Evolutionary conservation across 108 stramenopile species (phyloP), one percentile per base, ranked within the genome.

Genomic region (Cyclotella choctawhatcheeana): DNA sequence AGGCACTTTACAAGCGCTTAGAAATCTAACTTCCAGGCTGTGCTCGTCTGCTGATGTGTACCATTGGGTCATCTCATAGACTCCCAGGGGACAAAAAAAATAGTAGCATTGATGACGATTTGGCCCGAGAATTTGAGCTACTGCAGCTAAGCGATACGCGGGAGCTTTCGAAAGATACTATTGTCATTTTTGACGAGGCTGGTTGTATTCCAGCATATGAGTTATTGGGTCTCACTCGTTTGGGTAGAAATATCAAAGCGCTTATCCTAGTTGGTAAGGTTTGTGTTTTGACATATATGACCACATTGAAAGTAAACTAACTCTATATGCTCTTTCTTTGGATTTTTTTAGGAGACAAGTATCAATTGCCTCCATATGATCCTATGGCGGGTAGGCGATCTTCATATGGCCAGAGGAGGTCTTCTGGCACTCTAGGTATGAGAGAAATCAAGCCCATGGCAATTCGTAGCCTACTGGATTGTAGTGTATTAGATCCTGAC

Each of bases 141-240:
- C 27, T 76, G 25, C 14, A 22, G 0, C 59, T 76, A 25, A 32
- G 16, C 17, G 32, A 18, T 22, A 63, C 44, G 20, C 2, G 0
- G 7, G n/a, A 29, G 0, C 51, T 29, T 29, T 22, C 61, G 7
- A 80, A 54, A 31, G 79, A 80, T 29, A 81, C 83, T 31, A 73
- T 84, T 73, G 71, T 76, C 6, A 81, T 84, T 29, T 81, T 84
- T 68, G 83, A 84, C 53, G 83, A 84, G 50, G 62, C 80, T 37
- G 83, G 83, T 18, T 84, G 83, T 37, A 84, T 84, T 50, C 83
- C 83, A 32, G 70, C 79, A n/a, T 84, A 77, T 65, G 83, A 84
- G 44, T 50, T 84, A 24, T 50, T 84, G 29, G 80, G 83, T 17
- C 64, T 84, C 14, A 58, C 80, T 26, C 75, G 80, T 37, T 33